Evolutionary conservation across 192 early-diverging fungal species (phyloP), one percentile per base, ranked within the genome.

Genomic region (Coemansia sp.): DNA sequence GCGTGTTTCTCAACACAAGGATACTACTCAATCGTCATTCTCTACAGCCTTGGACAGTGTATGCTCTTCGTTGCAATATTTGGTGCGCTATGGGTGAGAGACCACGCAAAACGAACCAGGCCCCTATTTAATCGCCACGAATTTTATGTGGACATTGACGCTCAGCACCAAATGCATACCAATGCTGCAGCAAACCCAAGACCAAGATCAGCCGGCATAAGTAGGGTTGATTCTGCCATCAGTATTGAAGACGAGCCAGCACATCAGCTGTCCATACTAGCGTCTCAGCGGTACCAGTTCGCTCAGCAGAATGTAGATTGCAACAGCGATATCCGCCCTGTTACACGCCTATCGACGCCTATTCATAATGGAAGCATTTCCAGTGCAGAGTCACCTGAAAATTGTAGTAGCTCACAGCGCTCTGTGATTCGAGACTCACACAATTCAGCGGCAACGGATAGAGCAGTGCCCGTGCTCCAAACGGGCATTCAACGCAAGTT

Each of bases 21-120:
- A 8, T 75, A 70, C 20, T 27, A 59, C 8, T 40, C 59, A 2
- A 48, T 59, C n/a, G 25, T 59, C 9, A 36, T 70, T 1, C 41
- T 75, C n/a, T 69, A 75, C 45, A 23, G 57, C 3, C 50, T 69
- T 0, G 73, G 73, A 0, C 73, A 75, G 23, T 70, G 67, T 11
- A 34, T 75, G 0, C 41, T 75, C 13, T 65, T 69, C 23, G 19
- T 69, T 7, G 37, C 73, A 3, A 66, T 70, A 20, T 63, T 75
- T 45, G 64, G 63, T 0, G 67, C 64, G 2, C 52, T 70, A 15
- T 75, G 67, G 73, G 67, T 75, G 0, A 20, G 67, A 6, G 73
- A 70, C 28, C 59, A 66, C n/a, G 67, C 73, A 8, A 69, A 62
- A 42, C 55, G 67, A 2, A 75, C 67, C 5, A 58, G 73, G 1